These are phyloP conservation scores for Paracoccidioides lutzii DNA, from an alignment of 2,329 filamentous ascomycete species.

Conservation along the genomic window DNA sequence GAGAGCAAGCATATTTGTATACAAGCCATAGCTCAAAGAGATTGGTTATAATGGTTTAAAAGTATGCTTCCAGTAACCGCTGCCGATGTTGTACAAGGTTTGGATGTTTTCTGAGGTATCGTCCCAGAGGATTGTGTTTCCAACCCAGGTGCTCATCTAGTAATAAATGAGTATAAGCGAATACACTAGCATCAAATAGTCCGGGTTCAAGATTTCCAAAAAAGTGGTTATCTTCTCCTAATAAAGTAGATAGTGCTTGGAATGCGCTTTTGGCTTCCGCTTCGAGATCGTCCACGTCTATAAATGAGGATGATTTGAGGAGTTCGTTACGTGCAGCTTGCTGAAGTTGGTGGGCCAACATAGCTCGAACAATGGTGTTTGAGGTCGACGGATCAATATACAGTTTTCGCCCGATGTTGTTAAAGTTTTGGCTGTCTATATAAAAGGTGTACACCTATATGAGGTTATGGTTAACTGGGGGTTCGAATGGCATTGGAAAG, in stretches of 20 bases:
- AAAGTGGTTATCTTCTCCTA: constrained; percentile 49
- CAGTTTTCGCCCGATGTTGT: constrained; percentile 51
- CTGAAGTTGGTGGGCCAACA: constrained; percentile 54
- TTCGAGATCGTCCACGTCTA: constrained; percentile 46
- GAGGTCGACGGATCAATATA: constrained; percentile 55
- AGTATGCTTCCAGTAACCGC: constrained; percentile 43
- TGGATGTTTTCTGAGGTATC: constrained; percentile 43
- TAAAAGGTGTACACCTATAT: constrained; percentile 66
- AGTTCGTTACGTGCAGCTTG: constrained; percentile 63
- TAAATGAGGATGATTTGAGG: constrained; percentile 43
- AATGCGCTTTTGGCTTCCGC: constrained; percentile 51
- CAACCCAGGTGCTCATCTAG: constrained; percentile 52
- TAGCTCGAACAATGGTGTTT: constrained; percentile 48
- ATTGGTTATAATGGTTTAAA: constrained; percentile 16
- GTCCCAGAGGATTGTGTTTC: constrained; percentile 48
- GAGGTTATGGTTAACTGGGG: neutral
- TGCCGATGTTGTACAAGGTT: constrained; percentile 55
- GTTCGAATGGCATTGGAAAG: constrained; percentile 1
- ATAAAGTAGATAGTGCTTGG: constrained; percentile 45
- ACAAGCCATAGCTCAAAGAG: neutral
- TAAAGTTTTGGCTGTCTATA: constrained; percentile 54
- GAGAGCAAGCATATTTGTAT: neutral
- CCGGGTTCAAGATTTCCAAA: constrained; percentile 47
- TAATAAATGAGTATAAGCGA: constrained; percentile 76
- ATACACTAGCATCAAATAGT: constrained; percentile 77